Evolutionary conservation across 495 filamentous ascomycete genomes (phyloP).

Genomic region (Halenospora varia): DNA sequence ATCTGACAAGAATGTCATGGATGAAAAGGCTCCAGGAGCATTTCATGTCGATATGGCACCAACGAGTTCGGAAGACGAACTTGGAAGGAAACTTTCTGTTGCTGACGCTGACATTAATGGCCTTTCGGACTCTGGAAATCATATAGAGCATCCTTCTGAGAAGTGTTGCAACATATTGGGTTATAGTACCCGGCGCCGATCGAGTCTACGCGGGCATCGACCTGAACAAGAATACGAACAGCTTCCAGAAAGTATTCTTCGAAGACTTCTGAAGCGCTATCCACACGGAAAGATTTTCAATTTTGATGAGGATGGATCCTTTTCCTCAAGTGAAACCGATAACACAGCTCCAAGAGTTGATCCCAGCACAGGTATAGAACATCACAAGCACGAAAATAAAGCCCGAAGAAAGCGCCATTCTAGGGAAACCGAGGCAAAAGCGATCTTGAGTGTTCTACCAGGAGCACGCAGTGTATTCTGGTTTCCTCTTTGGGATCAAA

Average conservation of each 20-base stretch:
- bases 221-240: conserved; percentile 15
- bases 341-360: conserved; percentile 16
- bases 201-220: conserved; percentile 19
- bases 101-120: not conserved
- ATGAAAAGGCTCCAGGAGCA: conserved; percentile 18
- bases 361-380: not conserved
- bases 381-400: conserved; percentile 12
- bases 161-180: conserved; percentile 25
- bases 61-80: conserved; percentile 18
- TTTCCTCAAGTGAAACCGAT: conserved; percentile 27
- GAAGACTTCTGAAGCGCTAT: conserved; percentile 33
- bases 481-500: conserved; percentile 68
- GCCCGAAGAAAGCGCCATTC: conserved; percentile 19
- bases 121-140: not conserved
- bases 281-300: conserved; percentile 39
- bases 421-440: conserved; percentile 20
- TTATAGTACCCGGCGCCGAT: conserved; percentile 22
- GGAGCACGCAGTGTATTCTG: conserved; percentile 52
- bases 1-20: conserved; percentile 17
- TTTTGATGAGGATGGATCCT: conserved; percentile 34
- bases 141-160: not conserved
- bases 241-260: conserved; percentile 32
- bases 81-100: conserved; percentile 3
- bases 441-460: conserved; percentile 34
- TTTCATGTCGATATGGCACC: conserved; percentile 6